A percentile compares a stretch with the other conserved stretches of the same genome.
phyloP scores from a whole-genome alignment of 768 basidiomycete species.

The Aureoboletus auriporus region DNA sequence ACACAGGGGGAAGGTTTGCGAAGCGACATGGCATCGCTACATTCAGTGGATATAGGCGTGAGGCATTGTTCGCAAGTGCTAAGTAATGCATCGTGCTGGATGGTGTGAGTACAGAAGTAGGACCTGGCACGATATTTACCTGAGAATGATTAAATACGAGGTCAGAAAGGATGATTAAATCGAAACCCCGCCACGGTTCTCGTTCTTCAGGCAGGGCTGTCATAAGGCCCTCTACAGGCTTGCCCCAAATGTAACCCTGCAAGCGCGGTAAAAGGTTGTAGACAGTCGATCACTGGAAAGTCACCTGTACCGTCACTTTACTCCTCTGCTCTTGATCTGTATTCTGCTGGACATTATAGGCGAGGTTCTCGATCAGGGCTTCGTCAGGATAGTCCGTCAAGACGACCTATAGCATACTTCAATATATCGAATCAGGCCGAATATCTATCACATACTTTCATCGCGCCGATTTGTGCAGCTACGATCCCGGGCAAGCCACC shows the following conservation, averaged over 20 bases:
- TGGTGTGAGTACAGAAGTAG: background rate
- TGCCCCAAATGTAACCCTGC: slow-evolving; percentile 85
- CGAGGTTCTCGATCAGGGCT: slow-evolving; percentile 70
- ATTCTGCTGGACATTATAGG: slow-evolving; percentile 63
- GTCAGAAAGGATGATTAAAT: slow-evolving; percentile 86
- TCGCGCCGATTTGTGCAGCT: slow-evolving; percentile 64
- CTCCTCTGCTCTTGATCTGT: slow-evolving; percentile 23
- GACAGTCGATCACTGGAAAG: too few relatives aligned
- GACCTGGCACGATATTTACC: slow-evolving; percentile 32
- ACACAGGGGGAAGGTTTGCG: slow-evolving; percentile 36
- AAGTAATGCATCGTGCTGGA: slow-evolving; percentile 77
- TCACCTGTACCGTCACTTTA: slow-evolving; percentile 32
- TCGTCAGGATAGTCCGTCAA: slow-evolving; percentile 92
- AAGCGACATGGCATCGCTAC: slow-evolving; percentile 5
- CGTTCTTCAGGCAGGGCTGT: slow-evolving; percentile 15
- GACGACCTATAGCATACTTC: slow-evolving; percentile 50
- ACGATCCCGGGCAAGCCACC: slow-evolving; percentile 86
- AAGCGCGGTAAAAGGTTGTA: background rate
- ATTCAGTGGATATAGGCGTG: slow-evolving; percentile 18
- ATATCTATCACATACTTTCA: slow-evolving; percentile 39
- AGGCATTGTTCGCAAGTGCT: slow-evolving; percentile 57
- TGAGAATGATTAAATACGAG: slow-evolving; percentile 95
- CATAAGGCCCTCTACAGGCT: slow-evolving; percentile 37
- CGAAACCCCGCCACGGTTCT: slow-evolving; percentile 42
- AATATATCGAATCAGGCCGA: background rate